phyloP scores from a whole-genome alignment of 1,139 yeast genomes.

The Yamadazyma dendronema region DNA sequence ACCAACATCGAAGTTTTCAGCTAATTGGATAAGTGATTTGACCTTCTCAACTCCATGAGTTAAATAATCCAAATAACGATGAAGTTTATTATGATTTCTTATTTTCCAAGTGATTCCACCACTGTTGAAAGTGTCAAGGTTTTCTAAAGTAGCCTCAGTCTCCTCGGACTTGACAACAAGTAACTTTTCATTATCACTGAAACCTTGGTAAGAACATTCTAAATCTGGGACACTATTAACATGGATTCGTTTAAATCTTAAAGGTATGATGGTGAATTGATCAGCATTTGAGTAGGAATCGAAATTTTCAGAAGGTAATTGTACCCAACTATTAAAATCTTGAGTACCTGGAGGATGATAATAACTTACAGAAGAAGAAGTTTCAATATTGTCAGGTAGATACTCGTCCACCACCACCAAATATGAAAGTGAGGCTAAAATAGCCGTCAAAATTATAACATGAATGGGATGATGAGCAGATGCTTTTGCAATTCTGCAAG shows the following conservation, averaged over 20 bases:
- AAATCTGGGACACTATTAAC: conserved; percentile 32
- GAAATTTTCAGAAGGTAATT: conserved; percentile 27
- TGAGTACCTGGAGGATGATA: conserved; percentile 46
- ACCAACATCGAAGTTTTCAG: conserved; percentile 84
- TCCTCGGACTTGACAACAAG: conserved; percentile 41
- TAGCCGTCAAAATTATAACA: conserved; percentile 68
- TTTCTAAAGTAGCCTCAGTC: conserved; percentile 31
- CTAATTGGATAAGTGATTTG: conserved; percentile 58
- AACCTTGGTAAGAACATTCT: conserved; percentile 30
- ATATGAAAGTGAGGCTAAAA: conserved; percentile 80
- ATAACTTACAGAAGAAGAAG: conserved; percentile 22
- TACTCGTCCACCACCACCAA: conserved; percentile 80
- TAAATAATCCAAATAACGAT: conserved; percentile 64
- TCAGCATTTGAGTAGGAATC: conserved; percentile 38
- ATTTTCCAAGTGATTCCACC: conserved; percentile 60
- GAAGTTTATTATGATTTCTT: conserved; percentile 62
- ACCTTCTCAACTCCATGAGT: conserved; percentile 46
- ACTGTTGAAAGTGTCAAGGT: conserved; percentile 29
- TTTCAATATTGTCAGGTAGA: conserved; percentile 41
- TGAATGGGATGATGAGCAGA: conserved; percentile 90
- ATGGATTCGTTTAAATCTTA: conserved; percentile 50
- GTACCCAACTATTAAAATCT: conserved; percentile 44
- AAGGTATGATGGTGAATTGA: conserved; percentile 52
- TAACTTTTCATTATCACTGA: conserved; percentile 35
- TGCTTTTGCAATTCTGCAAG: conserved; percentile 52